Base-by-base conservation (phyloP, 176 grass and related monocot genomes). In the Oryza brachyantha region DNA sequence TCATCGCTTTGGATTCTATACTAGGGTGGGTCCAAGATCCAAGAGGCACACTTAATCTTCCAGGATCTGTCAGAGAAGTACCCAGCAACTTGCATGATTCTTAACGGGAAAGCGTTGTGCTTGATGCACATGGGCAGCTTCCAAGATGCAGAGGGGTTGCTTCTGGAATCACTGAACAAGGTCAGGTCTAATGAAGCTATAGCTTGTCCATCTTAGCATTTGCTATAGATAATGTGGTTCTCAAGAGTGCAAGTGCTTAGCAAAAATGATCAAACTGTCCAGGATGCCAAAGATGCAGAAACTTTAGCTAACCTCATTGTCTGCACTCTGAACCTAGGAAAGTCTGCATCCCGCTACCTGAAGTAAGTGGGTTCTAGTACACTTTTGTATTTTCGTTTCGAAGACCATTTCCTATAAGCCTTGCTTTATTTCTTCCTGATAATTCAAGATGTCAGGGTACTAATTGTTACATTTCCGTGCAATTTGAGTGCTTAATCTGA, bases 91-190 rank as follows among this genome's bases (percentile, higher is more conserved):
- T 85, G 88, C 63, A 57, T 88, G 62, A 70, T 97, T 76, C 84
- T 93, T 35, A 93, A 93, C 62, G 90, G 88, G 7, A 97, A 93
- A 72, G 93, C 93, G n/a, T 73, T 87, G 46, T 93, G 93, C 57
- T 81, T 84, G 80, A 91, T 97, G 81, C 88, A 93, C 74, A 87
- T 83, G 93, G 88, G 88, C 8, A 75, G 78, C 50, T 97, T 93
- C 74, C 86, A 97, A 46, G 88, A 97, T 31, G 88, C 91, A 17
- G 91, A 93, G 40, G 85, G 73, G 1, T 78, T 97, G 62, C 34
- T 97, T 7, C 81, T 97, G 50, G 93, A 97, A 83, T 85, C 93
- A 64, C 84, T 89, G 26, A 97, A 93, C 88, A 97, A 91, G 83
- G 87, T 96, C 29, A 42, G 77, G 21, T 54, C 75, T 40, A 16